A percentile compares a stretch with the other conserved stretches of the same genome.
These are phyloP conservation scores for Raddia guianensis DNA, from an alignment of 176 grass and related monocot species.

Conservation along the genomic window DNA sequence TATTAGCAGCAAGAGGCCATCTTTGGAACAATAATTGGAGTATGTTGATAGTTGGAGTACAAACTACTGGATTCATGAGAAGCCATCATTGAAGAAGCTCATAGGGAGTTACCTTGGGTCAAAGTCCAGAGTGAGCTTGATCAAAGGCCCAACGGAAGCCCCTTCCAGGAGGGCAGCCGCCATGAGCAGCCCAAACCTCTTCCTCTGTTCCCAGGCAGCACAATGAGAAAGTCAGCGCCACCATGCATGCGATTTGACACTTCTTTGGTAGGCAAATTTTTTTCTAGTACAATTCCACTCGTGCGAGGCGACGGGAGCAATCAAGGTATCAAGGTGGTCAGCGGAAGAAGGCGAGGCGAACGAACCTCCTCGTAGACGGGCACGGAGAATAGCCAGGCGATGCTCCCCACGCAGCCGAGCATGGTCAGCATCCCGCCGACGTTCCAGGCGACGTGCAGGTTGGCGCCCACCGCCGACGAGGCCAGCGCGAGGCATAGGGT, in stretches of 20 bases:
- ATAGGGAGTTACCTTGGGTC: conserved; percentile 70
- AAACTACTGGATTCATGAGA: background rate
- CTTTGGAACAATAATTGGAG: background rate
- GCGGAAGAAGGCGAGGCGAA: conserved; percentile 4
- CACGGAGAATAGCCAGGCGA: conserved; percentile 63
- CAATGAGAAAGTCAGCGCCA: conserved; percentile 38
- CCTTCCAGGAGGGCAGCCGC: conserved; percentile 71
- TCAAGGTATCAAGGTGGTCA: conserved; percentile 30
- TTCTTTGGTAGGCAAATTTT: conserved; percentile 23
- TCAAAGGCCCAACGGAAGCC: conserved; percentile 79
- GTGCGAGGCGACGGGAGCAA: background rate
- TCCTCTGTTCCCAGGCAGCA: conserved; percentile 58
- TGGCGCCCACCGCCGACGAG: conserved; percentile 81
- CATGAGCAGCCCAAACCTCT: conserved; percentile 81
- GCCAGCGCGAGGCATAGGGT: conserved; percentile 81
- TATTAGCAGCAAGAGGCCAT: background rate
- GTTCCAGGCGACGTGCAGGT: conserved; percentile 83
- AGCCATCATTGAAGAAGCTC: background rate
- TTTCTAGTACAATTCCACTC: background rate
- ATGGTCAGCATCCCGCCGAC: conserved; percentile 83
- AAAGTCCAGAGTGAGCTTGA: conserved; percentile 71
- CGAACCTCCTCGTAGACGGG: conserved; percentile 74
- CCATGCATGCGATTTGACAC: conserved; percentile 2
- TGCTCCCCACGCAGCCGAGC: conserved; percentile 66
- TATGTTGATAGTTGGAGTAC: background rate